These are phyloP conservation scores for Verticillium alfalfae DNA, from an alignment of 2,329 filamentous ascomycete species.

Conservation along the genomic window DNA sequence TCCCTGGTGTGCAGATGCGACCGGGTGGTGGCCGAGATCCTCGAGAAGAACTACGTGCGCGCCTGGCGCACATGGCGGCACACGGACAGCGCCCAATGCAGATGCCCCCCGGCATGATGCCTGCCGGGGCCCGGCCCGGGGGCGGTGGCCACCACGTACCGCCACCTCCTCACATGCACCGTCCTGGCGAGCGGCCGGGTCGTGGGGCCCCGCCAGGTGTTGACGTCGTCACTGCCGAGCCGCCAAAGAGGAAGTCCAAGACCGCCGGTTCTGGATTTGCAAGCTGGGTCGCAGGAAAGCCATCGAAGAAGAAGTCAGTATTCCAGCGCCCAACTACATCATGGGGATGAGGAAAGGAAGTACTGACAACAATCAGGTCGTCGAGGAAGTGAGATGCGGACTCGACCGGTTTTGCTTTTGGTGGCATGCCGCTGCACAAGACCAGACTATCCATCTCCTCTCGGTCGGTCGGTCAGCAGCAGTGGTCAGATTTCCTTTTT, in stretches of 20 bases:
- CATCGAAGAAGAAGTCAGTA: constrained; percentile 25
- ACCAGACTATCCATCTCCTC: background rate
- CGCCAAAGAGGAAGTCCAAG: constrained; percentile 20
- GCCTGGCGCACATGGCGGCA: background rate
- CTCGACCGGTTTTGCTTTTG: too few relatives aligned
- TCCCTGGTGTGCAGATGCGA: background rate
- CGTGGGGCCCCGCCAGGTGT: background rate
- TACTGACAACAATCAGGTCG: background rate
- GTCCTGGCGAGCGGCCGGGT: background rate
- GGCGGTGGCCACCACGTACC: background rate
- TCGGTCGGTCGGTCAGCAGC: background rate
- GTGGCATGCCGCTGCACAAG: background rate
- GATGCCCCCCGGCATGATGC: constrained; percentile 1
- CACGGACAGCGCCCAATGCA: background rate
- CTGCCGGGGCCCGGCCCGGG: constrained; percentile 3
- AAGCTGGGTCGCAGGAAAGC: constrained; percentile 24
- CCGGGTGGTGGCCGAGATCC: background rate
- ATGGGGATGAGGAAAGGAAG: background rate
- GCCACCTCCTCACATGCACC: constrained; percentile 1
- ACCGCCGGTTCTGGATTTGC: constrained; percentile 19
- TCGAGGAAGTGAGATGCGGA: background rate
- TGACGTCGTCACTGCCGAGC: constrained; percentile 3
- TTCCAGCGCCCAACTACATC: background rate
- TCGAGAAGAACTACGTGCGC: background rate
- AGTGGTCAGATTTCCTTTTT: background rate